A percentile compares a stretch with the other conserved stretches of the same genome.
phyloP scores from a whole-genome alignment of 2,329 filamentous ascomycete species.

The Trichophyton schoenleinii region DNA sequence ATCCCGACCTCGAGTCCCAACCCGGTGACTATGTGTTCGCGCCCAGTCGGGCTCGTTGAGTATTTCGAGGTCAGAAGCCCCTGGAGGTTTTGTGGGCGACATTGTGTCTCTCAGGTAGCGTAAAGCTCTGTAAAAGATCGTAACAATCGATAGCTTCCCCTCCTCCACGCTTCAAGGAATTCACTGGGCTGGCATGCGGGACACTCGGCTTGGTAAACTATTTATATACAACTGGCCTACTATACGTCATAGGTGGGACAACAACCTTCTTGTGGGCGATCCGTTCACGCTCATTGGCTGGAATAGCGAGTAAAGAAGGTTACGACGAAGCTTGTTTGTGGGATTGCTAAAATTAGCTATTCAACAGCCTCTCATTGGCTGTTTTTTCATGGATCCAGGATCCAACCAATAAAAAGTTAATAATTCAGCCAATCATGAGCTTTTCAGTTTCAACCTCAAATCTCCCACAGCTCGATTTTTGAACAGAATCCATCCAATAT shows the following conservation, averaged over 20 bases:
- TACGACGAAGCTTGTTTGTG: too few relatives aligned
- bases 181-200: background rate
- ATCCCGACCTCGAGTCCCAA: constrained; percentile 29
- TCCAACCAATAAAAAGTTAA: too few relatives aligned
- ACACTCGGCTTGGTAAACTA: background rate
- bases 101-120: background rate
- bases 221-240: background rate
- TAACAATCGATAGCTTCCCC: background rate
- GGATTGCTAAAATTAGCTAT: too few relatives aligned
- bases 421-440: too few relatives aligned
- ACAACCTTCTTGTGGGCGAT: too few relatives aligned
- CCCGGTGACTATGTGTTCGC: constrained; percentile 26
- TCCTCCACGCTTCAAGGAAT: background rate
- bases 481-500: too few relatives aligned
- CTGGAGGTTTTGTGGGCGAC: constrained; percentile 22
- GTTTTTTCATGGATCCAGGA: too few relatives aligned
- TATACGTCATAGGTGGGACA: background rate
- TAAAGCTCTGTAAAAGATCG: background rate
- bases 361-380: too few relatives aligned
- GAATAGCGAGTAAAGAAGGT: too few relatives aligned
- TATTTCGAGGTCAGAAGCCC: constrained; percentile 31
- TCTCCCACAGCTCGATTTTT: too few relatives aligned
- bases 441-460: too few relatives aligned
- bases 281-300: too few relatives aligned
- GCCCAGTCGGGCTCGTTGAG: constrained; percentile 34